A percentile compares a stretch with the other conserved stretches of the same genome.
Conservation (phyloP, 805 yeast species). For the Lipomyces sp. region DNA sequence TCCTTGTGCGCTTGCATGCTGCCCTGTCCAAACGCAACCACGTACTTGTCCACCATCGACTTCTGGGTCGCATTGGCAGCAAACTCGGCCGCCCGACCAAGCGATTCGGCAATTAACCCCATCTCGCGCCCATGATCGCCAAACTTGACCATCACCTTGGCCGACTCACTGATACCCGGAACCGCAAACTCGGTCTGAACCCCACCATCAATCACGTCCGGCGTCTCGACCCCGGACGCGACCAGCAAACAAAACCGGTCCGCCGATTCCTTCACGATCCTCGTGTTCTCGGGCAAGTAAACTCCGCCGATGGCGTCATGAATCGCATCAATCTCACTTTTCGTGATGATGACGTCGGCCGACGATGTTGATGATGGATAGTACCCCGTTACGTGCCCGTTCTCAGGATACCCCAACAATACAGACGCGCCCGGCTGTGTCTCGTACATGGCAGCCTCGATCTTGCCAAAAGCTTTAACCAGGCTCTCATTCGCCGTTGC, state of each 20-base stretch:
- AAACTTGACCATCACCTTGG: slow-evolving; percentile 59
- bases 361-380: slow-evolving; percentile 55
- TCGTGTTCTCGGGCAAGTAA: slow-evolving; percentile 78
- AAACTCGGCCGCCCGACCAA: slow-evolving; percentile 60
- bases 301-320: slow-evolving; percentile 66
- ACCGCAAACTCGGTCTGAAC: slow-evolving; percentile 46
- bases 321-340: slow-evolving; percentile 67
- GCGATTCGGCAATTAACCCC: slow-evolving; percentile 57
- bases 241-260: slow-evolving; percentile 63
- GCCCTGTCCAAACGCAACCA: slow-evolving; percentile 75
- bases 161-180: slow-evolving; percentile 49
- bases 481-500: slow-evolving; percentile 46
- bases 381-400: slow-evolving; percentile 76
- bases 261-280: slow-evolving; percentile 60
- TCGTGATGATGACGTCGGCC: slow-evolving; percentile 49
- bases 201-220: slow-evolving; percentile 6
- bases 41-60: slow-evolving; percentile 68
- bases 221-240: slow-evolving; percentile 58
- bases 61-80: slow-evolving; percentile 76
- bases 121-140: slow-evolving; percentile 81
- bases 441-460: slow-evolving; percentile 55
- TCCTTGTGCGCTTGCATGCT: slow-evolving; percentile 83
- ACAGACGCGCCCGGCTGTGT: slow-evolving; percentile 53
- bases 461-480: slow-evolving; percentile 42
- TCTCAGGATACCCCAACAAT: slow-evolving; percentile 76